Base-by-base conservation (phyloP, 83 land plant species). In the Thuja plicata region DNA sequence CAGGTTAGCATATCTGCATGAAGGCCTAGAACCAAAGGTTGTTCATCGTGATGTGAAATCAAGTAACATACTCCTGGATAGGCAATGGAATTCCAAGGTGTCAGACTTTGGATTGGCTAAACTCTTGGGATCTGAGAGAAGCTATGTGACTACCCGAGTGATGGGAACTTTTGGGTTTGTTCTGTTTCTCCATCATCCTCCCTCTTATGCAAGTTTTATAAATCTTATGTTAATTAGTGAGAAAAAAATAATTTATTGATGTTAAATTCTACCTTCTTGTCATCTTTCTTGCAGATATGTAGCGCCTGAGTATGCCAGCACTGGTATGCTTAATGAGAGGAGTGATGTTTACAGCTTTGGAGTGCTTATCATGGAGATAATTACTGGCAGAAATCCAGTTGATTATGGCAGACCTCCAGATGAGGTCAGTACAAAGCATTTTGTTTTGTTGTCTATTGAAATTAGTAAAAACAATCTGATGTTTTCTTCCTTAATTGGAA, bases 61-160 rank as follows among this genome's bases (percentile, higher is more conserved):
- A 27, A 93, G 96, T 87, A 95, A 94, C 85, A 95, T 95, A 79
- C 70, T 95, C 87, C 89, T 95, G 57, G 97, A 95, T 88, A 91
- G 90, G 74, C 92, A 93, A 48, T 95, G 97, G 97, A 92, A 94
- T 86, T 76, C 97, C 16, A 95, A 95, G 88, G 91, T 95, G 13
- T 95, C 97, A 27, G 97, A 95, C 76, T 95, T 95, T 91, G 97
- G 97, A 32, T 95, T 95, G 86, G 97, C 97, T 11, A 95, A 95
- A 88, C 94, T 95, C 41, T 71, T 95, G 16, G 92, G 92, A 10
- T 94, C 97, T 24, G 97, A 95, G 84, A 94, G 87, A 40, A 94
- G 93, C 86, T 94, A 94, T 84, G 90, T 94, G 7, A 95, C 97
- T 38, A 95, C 97, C 62, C 91, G 97, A 27, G 97, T 95, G 16